A percentile compares a stretch with the other conserved stretches of the same genome.
These are phyloP conservation scores for Tinospora cordifolia DNA, from an alignment of 164 flowering plant genomes.

Conservation along the genomic window DNA sequence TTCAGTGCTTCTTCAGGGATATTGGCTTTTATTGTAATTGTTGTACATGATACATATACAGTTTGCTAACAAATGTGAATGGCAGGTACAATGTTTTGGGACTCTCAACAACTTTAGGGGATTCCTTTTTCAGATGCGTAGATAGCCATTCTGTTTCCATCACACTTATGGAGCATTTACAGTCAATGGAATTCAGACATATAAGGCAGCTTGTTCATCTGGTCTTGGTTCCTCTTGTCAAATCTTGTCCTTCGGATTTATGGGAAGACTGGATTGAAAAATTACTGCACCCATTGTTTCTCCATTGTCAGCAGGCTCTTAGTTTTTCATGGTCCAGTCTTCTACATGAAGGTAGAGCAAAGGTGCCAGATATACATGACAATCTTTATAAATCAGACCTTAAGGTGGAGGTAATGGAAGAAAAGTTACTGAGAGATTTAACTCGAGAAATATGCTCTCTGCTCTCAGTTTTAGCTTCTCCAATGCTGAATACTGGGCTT, in stretches of 20 bases:
- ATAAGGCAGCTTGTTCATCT: slow-evolving; percentile 74
- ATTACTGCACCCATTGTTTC: slow-evolving; percentile 66
- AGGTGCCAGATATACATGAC: slow-evolving; percentile 67
- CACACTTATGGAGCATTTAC: slow-evolving; percentile 76
- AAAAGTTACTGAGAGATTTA: slow-evolving; percentile 75
- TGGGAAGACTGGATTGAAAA: slow-evolving; percentile 81
- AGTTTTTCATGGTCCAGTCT: slow-evolving; percentile 78
- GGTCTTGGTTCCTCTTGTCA: slow-evolving; percentile 59
- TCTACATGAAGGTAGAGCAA: slow-evolving; percentile 77
- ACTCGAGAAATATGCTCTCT: slow-evolving; percentile 82
- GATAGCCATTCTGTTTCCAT: slow-evolving; percentile 44
- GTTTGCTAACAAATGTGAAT: slow-evolving; percentile 8
- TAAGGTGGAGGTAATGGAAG: slow-evolving; percentile 92
- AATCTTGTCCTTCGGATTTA: slow-evolving; percentile 62
- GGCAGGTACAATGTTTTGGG: slow-evolving; percentile 88
- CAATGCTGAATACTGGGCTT: slow-evolving; percentile 60
- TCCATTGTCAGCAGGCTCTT: slow-evolving; percentile 61
- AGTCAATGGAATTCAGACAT: slow-evolving; percentile 93
- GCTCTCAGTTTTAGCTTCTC: slow-evolving; percentile 64
- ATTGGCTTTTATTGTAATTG: not conserved
- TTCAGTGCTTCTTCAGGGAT: not conserved
- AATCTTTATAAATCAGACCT: slow-evolving; percentile 54
- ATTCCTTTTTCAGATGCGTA: slow-evolving; percentile 60
- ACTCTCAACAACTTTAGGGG: slow-evolving; percentile 71
- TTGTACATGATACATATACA: not conserved